Conservation (phyloP, 1,139 yeast genomes). For the Magnusiomyces fungicola region DNA sequence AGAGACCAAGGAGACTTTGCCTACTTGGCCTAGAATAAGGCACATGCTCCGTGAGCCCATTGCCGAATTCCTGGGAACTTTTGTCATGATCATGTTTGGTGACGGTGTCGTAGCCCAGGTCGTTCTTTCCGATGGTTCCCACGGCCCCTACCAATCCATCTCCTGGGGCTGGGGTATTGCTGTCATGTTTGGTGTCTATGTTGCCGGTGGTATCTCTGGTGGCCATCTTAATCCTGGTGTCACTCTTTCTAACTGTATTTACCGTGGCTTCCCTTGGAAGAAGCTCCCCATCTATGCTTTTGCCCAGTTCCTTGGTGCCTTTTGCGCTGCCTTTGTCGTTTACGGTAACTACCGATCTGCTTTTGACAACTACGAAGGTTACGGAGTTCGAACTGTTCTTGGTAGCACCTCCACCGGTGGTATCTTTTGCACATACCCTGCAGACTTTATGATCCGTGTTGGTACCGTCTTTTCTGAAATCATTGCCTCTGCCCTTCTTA, state of each 20-base stretch:
- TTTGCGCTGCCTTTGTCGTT: constrained; percentile 25
- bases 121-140: constrained; percentile 29
- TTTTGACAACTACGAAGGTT: constrained; percentile 26
- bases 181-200: constrained; percentile 40
- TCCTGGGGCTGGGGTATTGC: constrained; percentile 47
- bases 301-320: constrained; percentile 29
- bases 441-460: constrained; percentile 35
- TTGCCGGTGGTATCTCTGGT: constrained; percentile 29
- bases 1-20: neutral
- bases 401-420: constrained; percentile 33
- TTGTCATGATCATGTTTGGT: constrained; percentile 39
- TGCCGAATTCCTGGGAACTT: constrained; percentile 46
- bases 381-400: constrained; percentile 25
- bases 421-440: constrained; percentile 42
- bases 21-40: constrained; percentile 22
- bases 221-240: constrained; percentile 32
- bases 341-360: constrained; percentile 28
- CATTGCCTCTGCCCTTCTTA: constrained; percentile 39
- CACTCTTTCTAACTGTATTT: constrained; percentile 27
- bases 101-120: constrained; percentile 43
- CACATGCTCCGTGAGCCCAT: constrained; percentile 23
- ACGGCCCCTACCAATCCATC: constrained; percentile 39
- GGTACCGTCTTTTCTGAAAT: constrained; percentile 43
- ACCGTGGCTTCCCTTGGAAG: constrained; percentile 29
- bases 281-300: constrained; percentile 26